Evolutionary conservation across 805 yeast species (phyloP).

Genomic region (Candida boidinii): DNA sequence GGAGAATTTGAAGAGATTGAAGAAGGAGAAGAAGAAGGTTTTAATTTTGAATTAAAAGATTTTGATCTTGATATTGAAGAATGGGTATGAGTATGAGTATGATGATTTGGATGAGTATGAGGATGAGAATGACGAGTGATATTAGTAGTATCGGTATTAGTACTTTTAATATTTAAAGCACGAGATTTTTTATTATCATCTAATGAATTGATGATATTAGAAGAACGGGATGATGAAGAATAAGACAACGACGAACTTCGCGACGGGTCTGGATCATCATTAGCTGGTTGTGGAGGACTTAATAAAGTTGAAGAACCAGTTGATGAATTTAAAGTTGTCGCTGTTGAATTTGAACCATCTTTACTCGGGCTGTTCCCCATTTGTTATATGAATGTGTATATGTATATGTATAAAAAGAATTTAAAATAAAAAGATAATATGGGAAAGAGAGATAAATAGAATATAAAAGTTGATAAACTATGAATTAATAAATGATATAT

Average conservation of each 20-base stretch:
- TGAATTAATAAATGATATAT: too few relatives aligned
- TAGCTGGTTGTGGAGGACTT: conserved; percentile 15
- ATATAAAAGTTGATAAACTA: too few relatives aligned
- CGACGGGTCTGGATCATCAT: conserved; percentile 27
- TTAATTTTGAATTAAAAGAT: too few relatives aligned
- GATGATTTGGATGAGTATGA: not conserved
- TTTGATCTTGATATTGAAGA: too few relatives aligned
- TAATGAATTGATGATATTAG: not conserved
- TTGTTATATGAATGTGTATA: not conserved
- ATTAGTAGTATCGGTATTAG: conserved; percentile 1
- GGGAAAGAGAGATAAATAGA: too few relatives aligned
- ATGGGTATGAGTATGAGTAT: not conserved
- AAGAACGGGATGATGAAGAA: conserved; percentile 4
- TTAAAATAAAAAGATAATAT: too few relatives aligned
- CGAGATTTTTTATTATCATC: not conserved
- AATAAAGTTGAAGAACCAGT: too few relatives aligned
- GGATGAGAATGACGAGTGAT: not conserved
- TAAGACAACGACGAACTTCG: conserved; percentile 11
- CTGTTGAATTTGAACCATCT: conserved; percentile 24
- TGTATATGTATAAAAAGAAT: too few relatives aligned
- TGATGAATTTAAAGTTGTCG: conserved; percentile 26
- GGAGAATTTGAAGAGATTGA: too few relatives aligned
- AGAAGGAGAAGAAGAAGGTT: too few relatives aligned
- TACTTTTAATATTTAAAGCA: not conserved
- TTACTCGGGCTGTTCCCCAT: conserved; percentile 33